Percentiles rank a stretch among this genome's conserved stretches.
Conservation (phyloP, 1,139 yeast species). For the Diutina catenulata region DNA sequence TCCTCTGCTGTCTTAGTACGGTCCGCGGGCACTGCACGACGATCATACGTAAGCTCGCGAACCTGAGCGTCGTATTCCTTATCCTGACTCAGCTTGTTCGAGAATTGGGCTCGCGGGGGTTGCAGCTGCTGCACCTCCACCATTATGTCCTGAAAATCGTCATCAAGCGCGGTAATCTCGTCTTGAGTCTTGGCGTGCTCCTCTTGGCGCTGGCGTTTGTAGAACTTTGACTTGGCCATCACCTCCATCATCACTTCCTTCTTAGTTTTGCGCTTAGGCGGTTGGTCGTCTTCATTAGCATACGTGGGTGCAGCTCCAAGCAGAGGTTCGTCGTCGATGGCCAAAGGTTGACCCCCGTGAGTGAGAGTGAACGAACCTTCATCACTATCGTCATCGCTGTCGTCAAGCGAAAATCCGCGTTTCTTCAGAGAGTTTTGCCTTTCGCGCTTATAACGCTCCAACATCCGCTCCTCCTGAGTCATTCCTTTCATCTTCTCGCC, state of each 20-base stretch:
- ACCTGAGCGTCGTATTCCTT: slow-evolving; percentile 65
- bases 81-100: slow-evolving; percentile 19
- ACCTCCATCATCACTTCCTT: slow-evolving; percentile 96
- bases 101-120: slow-evolving; percentile 8
- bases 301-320: slow-evolving; percentile 17
- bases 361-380: slow-evolving; percentile 47
- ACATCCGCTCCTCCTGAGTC: slow-evolving; percentile 85
- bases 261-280: slow-evolving; percentile 64
- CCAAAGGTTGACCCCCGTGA: slow-evolving; percentile 65
- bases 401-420: slow-evolving; percentile 55
- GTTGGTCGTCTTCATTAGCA: slow-evolving; percentile 24
- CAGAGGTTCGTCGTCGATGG: slow-evolving; percentile 37
- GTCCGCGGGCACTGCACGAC: slow-evolving; percentile 92
- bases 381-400: slow-evolving; percentile 44
- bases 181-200: slow-evolving; percentile 61
- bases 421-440: slow-evolving; percentile 46
- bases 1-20: slow-evolving; percentile 92
- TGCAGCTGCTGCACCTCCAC: slow-evolving; percentile 28
- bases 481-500: slow-evolving; percentile 72
- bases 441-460: slow-evolving; percentile 87
- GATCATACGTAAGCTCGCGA: slow-evolving; percentile 69
- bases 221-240: slow-evolving; percentile 85
- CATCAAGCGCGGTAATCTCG: slow-evolving; percentile 67
- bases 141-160: slow-evolving; percentile 67
- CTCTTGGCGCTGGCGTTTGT: slow-evolving; percentile 80